phyloP scores from a whole-genome alignment of 2,329 filamentous ascomycete species.

The Aspergillus bombycis region DNA sequence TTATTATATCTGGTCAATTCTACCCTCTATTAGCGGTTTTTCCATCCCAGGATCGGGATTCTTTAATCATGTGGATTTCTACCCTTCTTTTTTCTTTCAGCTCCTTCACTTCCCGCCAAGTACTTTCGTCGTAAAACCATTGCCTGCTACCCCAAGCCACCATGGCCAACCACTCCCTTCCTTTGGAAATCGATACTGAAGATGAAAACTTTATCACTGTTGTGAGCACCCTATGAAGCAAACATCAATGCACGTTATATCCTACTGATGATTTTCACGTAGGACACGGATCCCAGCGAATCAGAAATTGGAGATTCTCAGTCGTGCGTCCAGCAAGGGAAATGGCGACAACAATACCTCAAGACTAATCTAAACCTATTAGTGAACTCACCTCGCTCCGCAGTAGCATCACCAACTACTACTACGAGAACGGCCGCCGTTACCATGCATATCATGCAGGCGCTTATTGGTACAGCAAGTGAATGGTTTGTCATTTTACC shows the following conservation, averaged over 20 bases:
- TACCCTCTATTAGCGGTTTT: not conserved
- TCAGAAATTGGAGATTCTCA: not conserved
- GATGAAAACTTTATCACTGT: not conserved
- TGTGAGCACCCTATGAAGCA: not conserved
- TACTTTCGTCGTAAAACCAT: not conserved
- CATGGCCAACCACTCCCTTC: not conserved
- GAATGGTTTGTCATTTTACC: no score
- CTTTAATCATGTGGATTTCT: not conserved
- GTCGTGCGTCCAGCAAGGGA: not conserved
- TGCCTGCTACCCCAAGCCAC: not conserved
- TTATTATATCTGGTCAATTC: not conserved
- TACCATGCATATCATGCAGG: conserved; percentile 39
- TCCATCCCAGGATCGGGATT: not conserved
- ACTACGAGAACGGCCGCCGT: conserved; percentile 34
- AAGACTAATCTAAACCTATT: not conserved
- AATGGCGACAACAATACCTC: not conserved
- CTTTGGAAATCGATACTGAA: not conserved
- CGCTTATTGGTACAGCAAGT: conserved; percentile 22
- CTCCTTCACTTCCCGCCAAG: not conserved
- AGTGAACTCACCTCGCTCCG: conserved; percentile 6
- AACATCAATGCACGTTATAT: not conserved
- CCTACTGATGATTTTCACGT: not conserved
- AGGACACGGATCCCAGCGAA: not conserved
- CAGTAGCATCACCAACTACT: conserved; percentile 31
- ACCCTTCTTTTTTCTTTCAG: not conserved